Evolutionary conservation across 2,329 filamentous ascomycete species (phyloP), one percentile per base, ranked within the genome.

Genomic region (Fusarium dlaminii): DNA sequence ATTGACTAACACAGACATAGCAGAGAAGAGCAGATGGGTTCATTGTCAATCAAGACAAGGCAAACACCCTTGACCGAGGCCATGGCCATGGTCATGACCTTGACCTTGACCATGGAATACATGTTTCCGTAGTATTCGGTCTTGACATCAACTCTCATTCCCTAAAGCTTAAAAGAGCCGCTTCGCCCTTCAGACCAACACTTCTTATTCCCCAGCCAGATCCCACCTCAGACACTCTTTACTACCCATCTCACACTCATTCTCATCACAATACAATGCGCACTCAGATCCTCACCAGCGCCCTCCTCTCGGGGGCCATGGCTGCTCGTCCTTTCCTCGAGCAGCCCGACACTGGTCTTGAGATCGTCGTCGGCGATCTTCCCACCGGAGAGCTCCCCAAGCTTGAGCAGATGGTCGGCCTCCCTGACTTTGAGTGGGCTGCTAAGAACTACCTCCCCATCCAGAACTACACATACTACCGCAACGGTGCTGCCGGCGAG

Each of bases 391-490:
- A 76, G 36, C 81, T 89, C 46, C 84, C 87, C 14, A 77, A 83
- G 52, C 79, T 89, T 12, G 77, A 81, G 22, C 75, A 81, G 61
- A 83, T 89, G 46, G 78, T 86, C 17, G 87, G 86, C 22, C 80
- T 90, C 12, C 86, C 84, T 2, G 88, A 89, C 80, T 90, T 89
- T 73, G 86, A 89, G 45, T 88, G 83, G 79, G 85, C 85, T 7
- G 87, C 87, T 29, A 81, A 86, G 62, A 83, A 84, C 58, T 84
- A 85, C 73, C 82, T 89, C 74, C 84, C 86, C 64, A 68, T 74
- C 18, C 75, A 80, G 29, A 84, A 86, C 75, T 89, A 87, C 79
- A 87, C 87, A n/a, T 89, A 88, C 79, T 89, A 89, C 80, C 85
- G 87, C 66, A 88, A 87, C 72, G 87, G 87, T 27, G 87, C 87